Percentiles rank a stretch among this genome's conserved stretches.
Conservation (phyloP, 441 rosid genomes). For the Iberis amara region DNA sequence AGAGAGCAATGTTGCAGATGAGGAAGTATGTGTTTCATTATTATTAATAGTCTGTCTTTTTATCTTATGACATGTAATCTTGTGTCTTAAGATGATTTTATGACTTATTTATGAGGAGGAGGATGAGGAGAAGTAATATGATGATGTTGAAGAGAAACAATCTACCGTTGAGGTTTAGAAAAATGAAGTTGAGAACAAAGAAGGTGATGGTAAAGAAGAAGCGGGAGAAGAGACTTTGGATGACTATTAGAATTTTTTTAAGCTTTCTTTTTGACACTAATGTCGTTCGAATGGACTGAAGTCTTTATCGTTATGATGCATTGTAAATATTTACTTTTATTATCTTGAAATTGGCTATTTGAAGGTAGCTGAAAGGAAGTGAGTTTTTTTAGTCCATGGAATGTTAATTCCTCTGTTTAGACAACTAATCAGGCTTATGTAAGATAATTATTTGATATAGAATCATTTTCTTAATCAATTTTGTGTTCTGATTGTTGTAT, state of each 20-base stretch:
- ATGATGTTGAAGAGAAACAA: slow-evolving; percentile 31
- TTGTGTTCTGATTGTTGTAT: no score
- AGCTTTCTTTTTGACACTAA: not conserved
- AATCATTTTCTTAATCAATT: no score
- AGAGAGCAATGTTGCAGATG: slow-evolving; percentile 38
- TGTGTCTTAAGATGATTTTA: not conserved
- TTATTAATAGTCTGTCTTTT: not conserved
- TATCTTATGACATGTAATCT: not conserved
- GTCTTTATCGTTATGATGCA: no score
- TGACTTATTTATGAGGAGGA: slow-evolving; percentile 33
- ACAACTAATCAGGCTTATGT: no score
- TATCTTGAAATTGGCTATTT: no score
- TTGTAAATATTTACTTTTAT: no score
- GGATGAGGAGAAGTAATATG: slow-evolving; percentile 34
- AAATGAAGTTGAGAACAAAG: slow-evolving; percentile 22
- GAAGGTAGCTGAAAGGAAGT: no score
- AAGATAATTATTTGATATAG: no score
- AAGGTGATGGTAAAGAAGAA: slow-evolving; percentile 22
- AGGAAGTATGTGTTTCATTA: slow-evolving; percentile 36
- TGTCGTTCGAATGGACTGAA: no score
- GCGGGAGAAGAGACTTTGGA: slow-evolving; percentile 40
- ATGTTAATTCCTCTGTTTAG: no score
- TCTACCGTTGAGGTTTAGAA: slow-evolving; percentile 24
- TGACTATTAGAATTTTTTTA: slow-evolving; percentile 17
- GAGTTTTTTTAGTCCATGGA: no score